These are phyloP conservation scores for Monascus purpureus DNA, from an alignment of 495 filamentous ascomycete genomes.

Conservation along the genomic window DNA sequence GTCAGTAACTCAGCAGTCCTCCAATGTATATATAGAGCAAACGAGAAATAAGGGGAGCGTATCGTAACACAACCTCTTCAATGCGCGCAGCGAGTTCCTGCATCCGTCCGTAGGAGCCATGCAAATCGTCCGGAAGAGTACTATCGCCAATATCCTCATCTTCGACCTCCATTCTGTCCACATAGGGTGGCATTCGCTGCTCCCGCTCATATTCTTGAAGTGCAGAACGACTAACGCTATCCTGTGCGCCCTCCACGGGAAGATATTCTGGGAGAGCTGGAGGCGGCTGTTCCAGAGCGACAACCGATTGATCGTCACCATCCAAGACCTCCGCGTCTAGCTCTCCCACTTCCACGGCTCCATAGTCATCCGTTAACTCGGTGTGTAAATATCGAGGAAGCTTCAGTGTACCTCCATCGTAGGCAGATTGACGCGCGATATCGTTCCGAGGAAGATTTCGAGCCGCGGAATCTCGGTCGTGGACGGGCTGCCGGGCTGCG, in stretches of 20 bases:
- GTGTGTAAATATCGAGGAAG: slow-evolving; percentile 22
- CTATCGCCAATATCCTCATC: neutral
- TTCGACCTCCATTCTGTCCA: slow-evolving; percentile 1
- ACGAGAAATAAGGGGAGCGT: neutral
- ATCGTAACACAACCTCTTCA: slow-evolving; percentile 2
- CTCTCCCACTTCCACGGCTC: slow-evolving; percentile 41
- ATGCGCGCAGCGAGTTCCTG: slow-evolving; percentile 4
- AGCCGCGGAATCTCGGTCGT: slow-evolving; percentile 1
- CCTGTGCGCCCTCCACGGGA: too few relatives aligned
- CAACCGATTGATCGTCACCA: slow-evolving; percentile 16
- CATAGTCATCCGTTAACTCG: slow-evolving; percentile 36
- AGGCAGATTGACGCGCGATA: slow-evolving; percentile 2
- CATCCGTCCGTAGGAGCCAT: neutral
- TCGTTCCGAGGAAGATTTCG: slow-evolving; percentile 5
- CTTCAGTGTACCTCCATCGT: slow-evolving; percentile 9
- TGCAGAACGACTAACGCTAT: too few relatives aligned
- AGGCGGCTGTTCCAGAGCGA: slow-evolving; percentile 14
- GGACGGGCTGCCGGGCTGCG: slow-evolving; percentile 16
- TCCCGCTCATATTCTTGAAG: neutral
- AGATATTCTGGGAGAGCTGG: slow-evolving; percentile 6
- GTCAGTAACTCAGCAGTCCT: slow-evolving; percentile 10
- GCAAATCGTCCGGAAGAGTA: neutral
- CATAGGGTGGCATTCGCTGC: neutral
- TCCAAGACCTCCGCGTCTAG: slow-evolving; percentile 39
- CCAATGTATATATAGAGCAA: slow-evolving; percentile 6